Percentiles rank a stretch among this genome's conserved stretches.
Conservation (phyloP, 2,329 filamentous ascomycete genomes). For the Biscogniauxia sp. region DNA sequence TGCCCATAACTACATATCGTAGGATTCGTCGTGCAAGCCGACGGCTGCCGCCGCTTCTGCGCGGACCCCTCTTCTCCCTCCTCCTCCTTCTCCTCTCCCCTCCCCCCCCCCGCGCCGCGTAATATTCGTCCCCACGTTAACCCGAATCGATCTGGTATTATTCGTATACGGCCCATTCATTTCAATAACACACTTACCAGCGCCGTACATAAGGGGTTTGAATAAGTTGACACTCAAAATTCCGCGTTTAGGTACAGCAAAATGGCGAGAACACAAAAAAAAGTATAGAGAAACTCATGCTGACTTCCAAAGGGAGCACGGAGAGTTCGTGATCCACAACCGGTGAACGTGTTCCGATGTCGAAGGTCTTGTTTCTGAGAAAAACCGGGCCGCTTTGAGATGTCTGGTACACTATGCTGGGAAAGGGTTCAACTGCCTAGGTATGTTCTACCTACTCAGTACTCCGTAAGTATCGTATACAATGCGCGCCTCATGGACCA, state of each 20-base stretch:
- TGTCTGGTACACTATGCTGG: neutral
- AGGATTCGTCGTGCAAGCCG: neutral
- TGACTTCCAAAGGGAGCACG: neutral
- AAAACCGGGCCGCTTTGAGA: neutral
- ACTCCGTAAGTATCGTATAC: neutral
- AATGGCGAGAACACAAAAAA: neutral
- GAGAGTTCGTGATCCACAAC: neutral
- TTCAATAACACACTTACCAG: neutral
- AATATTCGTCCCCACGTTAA: neutral
- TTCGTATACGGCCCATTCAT: neutral
- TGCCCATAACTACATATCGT: neutral
- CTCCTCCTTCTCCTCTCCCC: neutral
- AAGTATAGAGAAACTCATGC: neutral
- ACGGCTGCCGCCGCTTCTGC: neutral
- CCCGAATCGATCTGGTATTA: neutral
- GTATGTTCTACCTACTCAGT: neutral
- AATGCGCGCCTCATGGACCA: conserved; percentile 2
- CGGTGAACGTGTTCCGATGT: neutral
- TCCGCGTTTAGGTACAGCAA: neutral
- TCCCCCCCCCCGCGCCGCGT: too few species aligned
- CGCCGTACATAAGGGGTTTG: neutral
- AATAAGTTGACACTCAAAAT: neutral
- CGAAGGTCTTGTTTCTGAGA: neutral
- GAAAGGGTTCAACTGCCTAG: neutral
- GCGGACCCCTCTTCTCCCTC: neutral